Evolutionary conservation across 371 early-diverging fungal species (phyloP).

Genomic region (Mortierella sp.): DNA sequence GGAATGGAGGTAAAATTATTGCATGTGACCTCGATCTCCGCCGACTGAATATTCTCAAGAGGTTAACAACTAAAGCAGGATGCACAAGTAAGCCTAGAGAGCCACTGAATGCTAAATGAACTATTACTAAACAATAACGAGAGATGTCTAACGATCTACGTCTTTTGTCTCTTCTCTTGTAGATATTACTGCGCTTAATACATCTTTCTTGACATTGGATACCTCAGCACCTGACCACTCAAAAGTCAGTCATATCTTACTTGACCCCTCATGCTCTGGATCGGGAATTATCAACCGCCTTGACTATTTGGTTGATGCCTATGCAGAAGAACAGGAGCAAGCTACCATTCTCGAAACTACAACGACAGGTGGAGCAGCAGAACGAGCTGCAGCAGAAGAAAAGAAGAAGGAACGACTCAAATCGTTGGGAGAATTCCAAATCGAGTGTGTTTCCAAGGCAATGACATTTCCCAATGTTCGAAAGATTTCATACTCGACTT

Average conservation of each 20-base stretch:
- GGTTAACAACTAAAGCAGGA: constrained; percentile 81
- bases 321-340: constrained; percentile 59
- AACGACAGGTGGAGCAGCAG: constrained; percentile 45
- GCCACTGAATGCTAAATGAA: background rate
- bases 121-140: too few relatives aligned
- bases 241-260: constrained; percentile 89
- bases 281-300: constrained; percentile 94
- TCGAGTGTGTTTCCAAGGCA: constrained; percentile 63
- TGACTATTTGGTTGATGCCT: constrained; percentile 81
- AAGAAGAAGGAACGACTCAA: constrained; percentile 76
- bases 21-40: constrained; percentile 93
- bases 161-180: background rate
- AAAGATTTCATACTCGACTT: constrained; percentile 95
- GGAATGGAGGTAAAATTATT: constrained; percentile 88
- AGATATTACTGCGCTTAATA: constrained; percentile 58
- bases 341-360: constrained; percentile 51
- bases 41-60: constrained; percentile 83
- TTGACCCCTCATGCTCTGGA: constrained; percentile 99
- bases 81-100: constrained; percentile 78
- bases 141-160: background rate
- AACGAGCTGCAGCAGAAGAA: constrained; percentile 34
- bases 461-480: constrained; percentile 70
- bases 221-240: constrained; percentile 33
- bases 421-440: constrained; percentile 82
- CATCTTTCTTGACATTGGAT: constrained; percentile 54